A percentile compares a stretch with the other conserved stretches of the same genome.
Conservation (phyloP, 2,329 filamentous ascomycete species). For the Torrubiella hemipterigena region DNA sequence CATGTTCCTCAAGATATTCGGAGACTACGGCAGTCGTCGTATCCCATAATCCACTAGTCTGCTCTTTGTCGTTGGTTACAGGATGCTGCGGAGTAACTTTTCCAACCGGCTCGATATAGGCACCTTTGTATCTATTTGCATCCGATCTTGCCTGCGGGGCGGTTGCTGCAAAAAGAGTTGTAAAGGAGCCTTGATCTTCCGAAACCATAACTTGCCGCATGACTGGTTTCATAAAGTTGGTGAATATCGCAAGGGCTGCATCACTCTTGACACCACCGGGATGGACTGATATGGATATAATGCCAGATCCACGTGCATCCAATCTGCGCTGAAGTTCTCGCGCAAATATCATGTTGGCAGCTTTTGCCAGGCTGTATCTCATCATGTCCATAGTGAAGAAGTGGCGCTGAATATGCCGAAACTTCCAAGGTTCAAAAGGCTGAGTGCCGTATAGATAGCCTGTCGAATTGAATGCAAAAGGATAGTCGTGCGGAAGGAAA, state of each 20-base stretch:
- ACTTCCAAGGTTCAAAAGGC: constrained; percentile 8
- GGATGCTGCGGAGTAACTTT: constrained; percentile 6
- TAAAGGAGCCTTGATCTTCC: constrained; percentile 8
- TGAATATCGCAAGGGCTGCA: not conserved
- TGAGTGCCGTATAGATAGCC: constrained; percentile 6
- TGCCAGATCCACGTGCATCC: constrained; percentile 7
- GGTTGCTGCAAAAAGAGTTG: constrained; percentile 11
- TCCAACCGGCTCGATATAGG: constrained; percentile 10
- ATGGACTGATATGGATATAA: constrained; percentile 9
- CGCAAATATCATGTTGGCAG: constrained; percentile 11
- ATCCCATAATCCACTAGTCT: constrained; percentile 9
- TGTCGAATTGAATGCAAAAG: constrained; percentile 10
- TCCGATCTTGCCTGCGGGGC: constrained; percentile 6
- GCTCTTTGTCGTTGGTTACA: constrained; percentile 6
- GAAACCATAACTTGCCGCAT: constrained; percentile 7
- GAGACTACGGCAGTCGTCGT: no score
- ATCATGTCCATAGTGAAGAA: constrained; percentile 12
- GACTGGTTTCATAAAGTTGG: constrained; percentile 2
- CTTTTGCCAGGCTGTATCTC: constrained; percentile 12
- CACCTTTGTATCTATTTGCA: constrained; percentile 8
- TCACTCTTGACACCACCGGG: constrained; percentile 10
- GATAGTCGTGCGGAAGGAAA: constrained; percentile 10
- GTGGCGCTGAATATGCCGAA: constrained; percentile 2
- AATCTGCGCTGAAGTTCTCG: constrained; percentile 11
- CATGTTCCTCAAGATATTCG: no score